Evolutionary conservation across 2,329 filamentous ascomycete genomes (phyloP).

Genomic region (Epichloe coenophiala): DNA sequence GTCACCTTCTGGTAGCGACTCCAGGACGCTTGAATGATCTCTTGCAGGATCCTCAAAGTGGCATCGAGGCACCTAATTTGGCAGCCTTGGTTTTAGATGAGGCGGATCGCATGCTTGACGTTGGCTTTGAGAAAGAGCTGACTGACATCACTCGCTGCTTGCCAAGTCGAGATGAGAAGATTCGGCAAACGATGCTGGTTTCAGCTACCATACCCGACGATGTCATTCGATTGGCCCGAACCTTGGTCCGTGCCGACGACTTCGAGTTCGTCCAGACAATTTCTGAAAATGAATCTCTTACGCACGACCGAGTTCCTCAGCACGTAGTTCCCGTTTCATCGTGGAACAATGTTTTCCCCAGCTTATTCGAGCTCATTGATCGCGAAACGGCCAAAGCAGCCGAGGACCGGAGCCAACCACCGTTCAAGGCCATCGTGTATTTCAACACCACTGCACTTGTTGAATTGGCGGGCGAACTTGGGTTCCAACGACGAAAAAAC

Average conservation of each 20-base stretch:
- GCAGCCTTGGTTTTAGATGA: slow-evolving; percentile 91
- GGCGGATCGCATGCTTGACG: slow-evolving; percentile 96
- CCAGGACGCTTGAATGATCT: slow-evolving; percentile 80
- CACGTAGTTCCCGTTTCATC: slow-evolving; percentile 52
- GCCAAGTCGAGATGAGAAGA: slow-evolving; percentile 46
- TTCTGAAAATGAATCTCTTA: slow-evolving; percentile 64
- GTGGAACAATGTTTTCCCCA: slow-evolving; percentile 64
- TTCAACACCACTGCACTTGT: slow-evolving; percentile 69
- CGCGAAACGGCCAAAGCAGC: slow-evolving; percentile 37
- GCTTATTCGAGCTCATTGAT: slow-evolving; percentile 62
- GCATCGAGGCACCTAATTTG: slow-evolving; percentile 64
- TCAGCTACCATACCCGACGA: slow-evolving; percentile 82
- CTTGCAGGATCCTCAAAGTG: slow-evolving; percentile 48
- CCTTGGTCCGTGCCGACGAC: slow-evolving; percentile 61
- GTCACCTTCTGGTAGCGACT: slow-evolving; percentile 81
- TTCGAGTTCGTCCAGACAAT: slow-evolving; percentile 93
- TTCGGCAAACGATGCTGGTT: slow-evolving; percentile 86
- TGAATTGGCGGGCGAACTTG: slow-evolving; percentile 44
- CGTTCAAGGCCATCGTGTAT: slow-evolving; percentile 96
- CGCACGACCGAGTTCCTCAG: slow-evolving; percentile 76
- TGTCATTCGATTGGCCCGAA: slow-evolving; percentile 66
- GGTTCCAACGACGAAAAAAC: slow-evolving; percentile 25
- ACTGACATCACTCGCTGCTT: slow-evolving; percentile 46
- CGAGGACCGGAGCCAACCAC: slow-evolving; percentile 28
- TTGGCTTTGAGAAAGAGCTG: slow-evolving; percentile 63